These are phyloP conservation scores for Zizania palustris DNA, from an alignment of 202 grass and related monocot species.

Conservation along the genomic window DNA sequence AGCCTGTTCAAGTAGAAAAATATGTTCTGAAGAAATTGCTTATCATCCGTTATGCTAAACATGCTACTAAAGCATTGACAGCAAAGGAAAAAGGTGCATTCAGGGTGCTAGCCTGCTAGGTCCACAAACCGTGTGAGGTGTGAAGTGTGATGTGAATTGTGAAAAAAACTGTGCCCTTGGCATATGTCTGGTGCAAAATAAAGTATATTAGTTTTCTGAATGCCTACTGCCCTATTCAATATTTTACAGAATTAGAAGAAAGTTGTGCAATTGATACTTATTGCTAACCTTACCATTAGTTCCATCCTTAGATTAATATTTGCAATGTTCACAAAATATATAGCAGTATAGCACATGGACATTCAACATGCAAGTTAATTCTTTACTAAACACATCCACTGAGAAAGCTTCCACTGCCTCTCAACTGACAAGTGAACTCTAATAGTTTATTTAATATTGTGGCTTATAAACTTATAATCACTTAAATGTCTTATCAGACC, in stretches of 20 bases:
- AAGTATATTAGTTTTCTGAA: background rate
- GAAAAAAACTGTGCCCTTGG: slow-evolving; percentile 7
- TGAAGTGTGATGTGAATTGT: no score
- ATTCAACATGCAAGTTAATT: slow-evolving; percentile 11
- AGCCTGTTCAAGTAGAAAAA: background rate
- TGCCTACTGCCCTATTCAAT: background rate
- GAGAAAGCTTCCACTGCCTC: slow-evolving; percentile 5
- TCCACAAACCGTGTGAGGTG: slow-evolving; percentile 8
- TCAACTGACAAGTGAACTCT: background rate
- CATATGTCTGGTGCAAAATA: slow-evolving; percentile 30
- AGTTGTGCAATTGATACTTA: background rate
- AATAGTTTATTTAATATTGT: slow-evolving; percentile 5
- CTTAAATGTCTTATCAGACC: background rate
- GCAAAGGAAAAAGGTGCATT: background rate
- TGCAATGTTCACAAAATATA: background rate
- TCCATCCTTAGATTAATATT: slow-evolving; percentile 24
- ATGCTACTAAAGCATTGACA: slow-evolving; percentile 4
- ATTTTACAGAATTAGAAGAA: background rate
- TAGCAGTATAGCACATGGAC: slow-evolving; percentile 26
- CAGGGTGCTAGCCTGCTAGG: background rate
- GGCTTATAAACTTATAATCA: background rate
- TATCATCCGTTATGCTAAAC: background rate
- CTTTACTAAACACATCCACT: background rate
- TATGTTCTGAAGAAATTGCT: no score
- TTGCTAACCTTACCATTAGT: background rate